A percentile compares a stretch with the other conserved stretches of the same genome.
These are phyloP conservation scores for bread wheat (Triticum aestivum) DNA, from an alignment of 176 grass and related monocot species.

Conservation along the genomic window DNA sequence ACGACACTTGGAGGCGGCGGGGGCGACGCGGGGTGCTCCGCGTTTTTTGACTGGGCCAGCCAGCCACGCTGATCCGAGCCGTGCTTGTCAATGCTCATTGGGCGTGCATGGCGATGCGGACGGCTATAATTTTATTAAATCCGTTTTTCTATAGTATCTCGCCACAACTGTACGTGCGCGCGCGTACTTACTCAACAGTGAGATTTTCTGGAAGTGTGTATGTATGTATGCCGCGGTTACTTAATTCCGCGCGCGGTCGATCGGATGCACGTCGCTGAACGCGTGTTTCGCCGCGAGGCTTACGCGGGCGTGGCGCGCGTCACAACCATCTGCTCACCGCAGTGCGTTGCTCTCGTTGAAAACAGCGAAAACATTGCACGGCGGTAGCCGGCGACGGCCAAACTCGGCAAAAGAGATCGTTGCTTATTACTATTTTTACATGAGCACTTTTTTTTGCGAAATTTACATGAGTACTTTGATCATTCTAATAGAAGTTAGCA, in stretches of 20 bases:
- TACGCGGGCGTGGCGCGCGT: background rate
- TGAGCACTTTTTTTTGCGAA: too few species aligned
- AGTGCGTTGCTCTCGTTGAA: too few species aligned
- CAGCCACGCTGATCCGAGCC: background rate
- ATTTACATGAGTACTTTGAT: too few species aligned
- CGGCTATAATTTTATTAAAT: background rate
- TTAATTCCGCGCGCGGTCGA: background rate
- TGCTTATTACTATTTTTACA: too few species aligned
- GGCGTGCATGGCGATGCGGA: slow-evolving; percentile 34
- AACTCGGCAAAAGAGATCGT: too few species aligned
- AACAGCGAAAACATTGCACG: too few species aligned
- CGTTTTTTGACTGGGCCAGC: slow-evolving; percentile 19
- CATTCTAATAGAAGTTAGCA: too few species aligned
- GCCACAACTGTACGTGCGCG: background rate
- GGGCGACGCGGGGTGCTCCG: slow-evolving; percentile 3
- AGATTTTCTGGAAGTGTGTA: background rate
- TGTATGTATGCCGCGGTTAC: background rate
- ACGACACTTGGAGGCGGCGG: slow-evolving; percentile 45
- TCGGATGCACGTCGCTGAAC: background rate
- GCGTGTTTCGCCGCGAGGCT: background rate
- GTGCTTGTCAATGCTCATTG: background rate
- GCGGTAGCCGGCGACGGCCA: too few species aligned
- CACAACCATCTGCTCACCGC: too few species aligned
- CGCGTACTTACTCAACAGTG: background rate
- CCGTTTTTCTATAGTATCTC: background rate